Evolutionary conservation across 805 yeast genomes (phyloP).

Genomic region (Ogataea thermomethanolica): DNA sequence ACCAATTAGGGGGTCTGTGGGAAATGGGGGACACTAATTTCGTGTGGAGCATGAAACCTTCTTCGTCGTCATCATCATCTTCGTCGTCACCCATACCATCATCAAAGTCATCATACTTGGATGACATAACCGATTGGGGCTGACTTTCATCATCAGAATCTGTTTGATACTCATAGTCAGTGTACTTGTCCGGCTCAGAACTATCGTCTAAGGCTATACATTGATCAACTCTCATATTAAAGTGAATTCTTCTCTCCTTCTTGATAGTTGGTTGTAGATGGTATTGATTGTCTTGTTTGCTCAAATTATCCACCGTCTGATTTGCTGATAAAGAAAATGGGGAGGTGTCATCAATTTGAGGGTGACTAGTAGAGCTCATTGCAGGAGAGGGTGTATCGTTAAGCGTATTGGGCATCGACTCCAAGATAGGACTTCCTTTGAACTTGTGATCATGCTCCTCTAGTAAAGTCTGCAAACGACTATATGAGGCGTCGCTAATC

Average conservation of each 20-base stretch:
- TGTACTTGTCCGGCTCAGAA: conserved; percentile 26
- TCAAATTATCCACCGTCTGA: conserved; percentile 15
- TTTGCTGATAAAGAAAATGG: conserved; percentile 22
- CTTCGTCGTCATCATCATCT: conserved; percentile 27
- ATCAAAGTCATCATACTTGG: conserved; percentile 14
- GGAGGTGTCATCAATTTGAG: conserved; percentile 14
- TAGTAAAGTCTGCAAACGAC: conserved; percentile 29
- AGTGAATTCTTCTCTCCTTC: conserved; percentile 74
- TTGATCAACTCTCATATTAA: conserved; percentile 91
- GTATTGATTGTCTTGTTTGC: conserved; percentile 5
- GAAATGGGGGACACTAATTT: conserved; percentile 21
- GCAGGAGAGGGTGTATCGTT: conserved; percentile 20
- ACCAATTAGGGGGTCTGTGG: conserved; percentile 28
- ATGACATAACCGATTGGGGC: conserved; percentile 2
- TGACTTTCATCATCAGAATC: conserved; percentile 26
- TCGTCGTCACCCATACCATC: conserved; percentile 25
- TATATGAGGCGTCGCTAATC: conserved; percentile 52
- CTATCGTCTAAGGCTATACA: conserved; percentile 68
- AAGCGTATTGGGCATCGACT: conserved; percentile 22
- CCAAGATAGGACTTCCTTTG: conserved; percentile 34
- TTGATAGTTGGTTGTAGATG: conserved; percentile 20
- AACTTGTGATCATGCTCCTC: conserved; percentile 30
- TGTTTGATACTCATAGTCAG: conserved; percentile 22
- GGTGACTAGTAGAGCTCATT: conserved; percentile 9
- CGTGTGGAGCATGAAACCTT: conserved; percentile 25